Base-by-base conservation (phyloP, 2,329 filamentous ascomycete species). In the Aspergillus intermedius region DNA sequence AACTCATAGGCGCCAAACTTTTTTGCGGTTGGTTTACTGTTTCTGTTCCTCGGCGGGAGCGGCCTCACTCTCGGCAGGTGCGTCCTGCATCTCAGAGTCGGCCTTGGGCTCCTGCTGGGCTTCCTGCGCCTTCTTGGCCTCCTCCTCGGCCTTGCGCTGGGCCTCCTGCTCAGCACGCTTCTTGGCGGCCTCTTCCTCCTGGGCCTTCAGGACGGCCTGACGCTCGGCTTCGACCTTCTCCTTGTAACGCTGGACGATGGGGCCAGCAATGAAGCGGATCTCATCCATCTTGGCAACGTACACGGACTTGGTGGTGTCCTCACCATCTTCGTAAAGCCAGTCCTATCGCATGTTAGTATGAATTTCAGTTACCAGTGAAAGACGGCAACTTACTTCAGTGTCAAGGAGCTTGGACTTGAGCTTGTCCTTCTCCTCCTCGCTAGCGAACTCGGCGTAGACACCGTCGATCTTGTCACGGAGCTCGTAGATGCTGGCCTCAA, bases 271-370 rank as follows among this genome's bases (percentile, higher is more conserved):
- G 58, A 88, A 83, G 60, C 89, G 87, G 70, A 98, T 90, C 72
- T 98, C 93, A 55, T 97, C 93, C 71, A 93, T 85, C 82, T 97
- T 98, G 74, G 88, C 81, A 53, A 94, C 76, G 74, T 98, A 98
- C 64, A 93, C 81, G 47, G 87, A 90, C 80, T 97, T 97, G 64
- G 87, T 87, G 58, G 90, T 83, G 69, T 98, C 93, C 55, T 96
- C 91, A 52, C 93, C 93, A 48, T 97, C 93, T 47, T 96, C 91
- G 72, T 97, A 97, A 53, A 98, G 80, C 93, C 93, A 98, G 67
- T 98, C 91, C 91, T 97, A 56, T 35, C 2, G 40, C n/a, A 21
- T 55, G 61, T 65, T 49, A 61, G 58, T 55, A 52, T 47, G 12
- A 19, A 13, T 10, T 37, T 5, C 19, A 22, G 12, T 13, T 42